Evolutionary conservation across 768 basidiomycete species (phyloP), one percentile per base, ranked within the genome.

Genomic region (Xerocomellus intermedius): DNA sequence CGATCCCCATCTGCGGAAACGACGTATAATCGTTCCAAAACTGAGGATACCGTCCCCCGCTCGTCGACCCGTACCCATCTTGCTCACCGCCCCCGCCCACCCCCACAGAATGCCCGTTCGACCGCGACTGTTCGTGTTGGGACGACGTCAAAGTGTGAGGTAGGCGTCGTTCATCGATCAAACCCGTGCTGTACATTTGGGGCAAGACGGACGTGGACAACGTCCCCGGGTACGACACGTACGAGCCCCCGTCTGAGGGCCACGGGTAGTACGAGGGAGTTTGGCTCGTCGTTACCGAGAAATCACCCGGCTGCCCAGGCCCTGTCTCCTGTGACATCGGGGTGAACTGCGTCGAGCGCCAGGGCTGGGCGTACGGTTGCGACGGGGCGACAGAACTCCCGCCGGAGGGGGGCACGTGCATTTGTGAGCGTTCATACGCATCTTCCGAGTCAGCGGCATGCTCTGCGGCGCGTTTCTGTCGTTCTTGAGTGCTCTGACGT

Each of bases 161-260:
- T 17, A 45, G 49, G 10, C 77, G 75, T 36, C 77, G 74, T 38
- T 82, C 81, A 56, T 84, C 84, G 3, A 81, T 76, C 44, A 89
- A 71, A 0, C 87, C 87, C 5, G 87, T 87, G 70, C 86, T 89
- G 65, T 88, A 90, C 61, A 85, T 74, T 58, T 88, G 87, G 0
- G 88, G 86, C 41, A 90, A 77, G 24, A 87, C 86, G 1, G 86
- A 85, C 17, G 88, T 89, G 21, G 88, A 86, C 41, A 89, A 63
- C 42, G 80, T 75, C 7, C 76, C 76, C 22, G 77, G 65, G 62
- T 69, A 71, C 1, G 69, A 77, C 77, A 50, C 69, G 55, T 73
- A 69, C 30, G 65, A 57, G 4, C 60, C 42, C 36, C 61, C 63
- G 5, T 63, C 72, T n/a, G 70, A 55, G 1, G 77, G 62, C 82